phyloP scores from a whole-genome alignment of 73 alveolate genomes.

The Uronychia binucleata region DNA sequence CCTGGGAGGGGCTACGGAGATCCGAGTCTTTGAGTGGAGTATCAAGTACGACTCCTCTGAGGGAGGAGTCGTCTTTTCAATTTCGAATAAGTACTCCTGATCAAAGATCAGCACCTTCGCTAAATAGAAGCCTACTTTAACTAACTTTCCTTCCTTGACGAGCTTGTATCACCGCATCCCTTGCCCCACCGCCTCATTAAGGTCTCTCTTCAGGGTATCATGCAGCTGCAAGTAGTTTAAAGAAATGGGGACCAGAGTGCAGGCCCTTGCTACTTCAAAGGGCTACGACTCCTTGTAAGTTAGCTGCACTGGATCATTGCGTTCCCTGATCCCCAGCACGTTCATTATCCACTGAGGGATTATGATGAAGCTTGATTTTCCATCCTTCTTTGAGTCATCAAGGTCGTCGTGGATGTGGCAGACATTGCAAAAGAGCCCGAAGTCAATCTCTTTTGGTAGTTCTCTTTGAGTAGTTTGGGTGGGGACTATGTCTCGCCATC shows the following conservation, averaged over 20 bases:
- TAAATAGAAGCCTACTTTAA: not conserved
- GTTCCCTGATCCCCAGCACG: not conserved
- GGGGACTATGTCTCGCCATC: too few species aligned
- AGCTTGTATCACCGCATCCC: not conserved
- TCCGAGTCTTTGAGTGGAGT: not conserved
- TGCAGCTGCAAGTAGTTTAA: not conserved
- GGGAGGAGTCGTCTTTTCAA: not conserved
- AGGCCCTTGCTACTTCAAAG: not conserved
- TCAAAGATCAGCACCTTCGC: not conserved
- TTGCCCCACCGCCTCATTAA: not conserved
- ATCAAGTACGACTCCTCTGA: not conserved
- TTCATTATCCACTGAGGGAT: not conserved
- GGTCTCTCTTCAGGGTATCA: too few species aligned
- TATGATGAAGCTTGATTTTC: not conserved
- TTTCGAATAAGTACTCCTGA: not conserved
- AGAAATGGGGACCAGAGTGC: not conserved
- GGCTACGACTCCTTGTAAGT: not conserved
- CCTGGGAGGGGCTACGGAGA: not conserved
- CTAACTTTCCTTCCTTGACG: not conserved
- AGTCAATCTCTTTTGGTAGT: not conserved
- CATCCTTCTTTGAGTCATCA: not conserved
- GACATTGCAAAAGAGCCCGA: not conserved
- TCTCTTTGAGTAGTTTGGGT: too few species aligned
- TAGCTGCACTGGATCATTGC: not conserved
- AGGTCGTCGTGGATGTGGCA: not conserved